Base-by-base conservation (phyloP, 345 rosid genomes). In the Heritiera littoralis region DNA sequence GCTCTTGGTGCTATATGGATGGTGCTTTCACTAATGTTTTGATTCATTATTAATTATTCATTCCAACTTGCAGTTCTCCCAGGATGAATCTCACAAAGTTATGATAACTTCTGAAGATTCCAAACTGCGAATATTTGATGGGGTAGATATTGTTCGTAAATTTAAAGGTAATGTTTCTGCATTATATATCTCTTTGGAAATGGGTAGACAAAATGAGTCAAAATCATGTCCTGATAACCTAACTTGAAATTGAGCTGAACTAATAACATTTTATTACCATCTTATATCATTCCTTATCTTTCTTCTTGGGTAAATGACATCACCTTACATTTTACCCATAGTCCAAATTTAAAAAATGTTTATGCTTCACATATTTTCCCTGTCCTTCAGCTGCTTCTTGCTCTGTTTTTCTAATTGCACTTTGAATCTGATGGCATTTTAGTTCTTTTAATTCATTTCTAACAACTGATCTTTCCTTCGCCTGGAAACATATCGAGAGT, bases 51-150 rank as follows among this genome's bases (percentile, higher is more conserved):
- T 82, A 32, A 79, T n/a, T 38, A 12, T 52, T 32, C 43, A 18
- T 66, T 67, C 63, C 80, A 66, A 63, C 46, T 54, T 90, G 60
- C 92, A 95, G 92, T 91, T 88, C 83, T 87, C 89, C 69, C 84
- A 64, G 32, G 94, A 89, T 45, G 78, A 81, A 52, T 79, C 90
- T 14, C 88, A 67, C 70, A 88, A 86, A 84, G 65, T 91, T 30
- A 77, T 95, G 93, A 87, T 93, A 65, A 81, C 95, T 9, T 92
- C 95, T 6, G 97, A 93, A 58, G 97, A 93, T 81, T 91, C 94
- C 38, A 95, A 88, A 56, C 59, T 95, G 51, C 86, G 92, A 5
- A 86, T 95, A 35, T 83, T 90, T 23, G 90, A 95, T 43, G 92
- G 90, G 66, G 63, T 83, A 9, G 89, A 89, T 30, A 66, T 93